phyloP scores from a whole-genome alignment of 306 rosid species.

The Lablab purpureus region DNA sequence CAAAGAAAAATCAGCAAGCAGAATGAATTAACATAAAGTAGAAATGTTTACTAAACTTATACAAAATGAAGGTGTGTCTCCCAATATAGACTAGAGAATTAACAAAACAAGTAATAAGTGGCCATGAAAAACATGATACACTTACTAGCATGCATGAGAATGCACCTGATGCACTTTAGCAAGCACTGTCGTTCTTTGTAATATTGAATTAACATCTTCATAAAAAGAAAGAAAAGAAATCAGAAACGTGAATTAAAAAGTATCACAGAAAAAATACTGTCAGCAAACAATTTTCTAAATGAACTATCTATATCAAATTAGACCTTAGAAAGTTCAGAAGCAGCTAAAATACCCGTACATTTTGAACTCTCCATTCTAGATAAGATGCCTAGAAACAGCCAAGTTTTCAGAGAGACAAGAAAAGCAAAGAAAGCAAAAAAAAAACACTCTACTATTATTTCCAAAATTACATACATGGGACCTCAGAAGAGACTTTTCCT shows the following conservation, averaged over 20 bases:
- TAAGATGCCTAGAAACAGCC: neutral
- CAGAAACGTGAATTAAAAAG: slow-evolving; percentile 14
- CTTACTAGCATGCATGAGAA: slow-evolving; percentile 89
- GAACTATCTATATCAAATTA: slow-evolving; percentile 25
- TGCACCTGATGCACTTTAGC: slow-evolving; percentile 86
- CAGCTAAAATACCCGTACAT: slow-evolving; percentile 16
- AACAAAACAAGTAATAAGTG: slow-evolving; percentile 24
- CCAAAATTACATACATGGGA: neutral
- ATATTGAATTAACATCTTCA: slow-evolving; percentile 77
- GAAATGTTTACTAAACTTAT: slow-evolving; percentile 22
- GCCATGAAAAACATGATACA: slow-evolving; percentile 40
- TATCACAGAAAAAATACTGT: slow-evolving; percentile 16
- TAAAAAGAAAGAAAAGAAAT: slow-evolving; percentile 37
- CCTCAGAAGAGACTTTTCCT: neutral
- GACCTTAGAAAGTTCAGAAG: slow-evolving; percentile 15
- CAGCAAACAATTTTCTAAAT: slow-evolving; percentile 22
- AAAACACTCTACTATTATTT: neutral
- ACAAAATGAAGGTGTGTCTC: slow-evolving; percentile 37
- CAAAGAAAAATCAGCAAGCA: slow-evolving; percentile 43
- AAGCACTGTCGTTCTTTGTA: slow-evolving; percentile 92
- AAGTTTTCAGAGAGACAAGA: neutral
- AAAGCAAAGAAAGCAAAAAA: neutral
- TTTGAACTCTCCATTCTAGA: slow-evolving; percentile 5
- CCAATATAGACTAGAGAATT: slow-evolving; percentile 18
- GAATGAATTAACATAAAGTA: slow-evolving; percentile 24